These are phyloP conservation scores for Eimeria falciformis DNA, from an alignment of 169 alveolate genomes.

Conservation along the genomic window DNA sequence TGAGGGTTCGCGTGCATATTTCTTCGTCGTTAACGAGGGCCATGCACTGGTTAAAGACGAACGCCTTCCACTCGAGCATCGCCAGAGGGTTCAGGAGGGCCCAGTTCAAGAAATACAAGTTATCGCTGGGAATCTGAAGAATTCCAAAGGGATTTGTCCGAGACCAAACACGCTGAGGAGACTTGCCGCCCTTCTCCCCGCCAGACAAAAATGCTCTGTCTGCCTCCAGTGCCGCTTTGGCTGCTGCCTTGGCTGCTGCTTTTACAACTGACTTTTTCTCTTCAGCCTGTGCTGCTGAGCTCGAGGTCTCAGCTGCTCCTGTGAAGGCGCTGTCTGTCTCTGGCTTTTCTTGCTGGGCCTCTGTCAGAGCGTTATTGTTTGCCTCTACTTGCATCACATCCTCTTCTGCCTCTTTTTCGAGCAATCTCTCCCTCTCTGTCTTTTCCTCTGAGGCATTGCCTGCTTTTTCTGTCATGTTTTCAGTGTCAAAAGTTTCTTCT, in stretches of 20 bases:
- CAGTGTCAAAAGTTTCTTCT: too few species aligned
- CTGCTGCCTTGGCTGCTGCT: not conserved
- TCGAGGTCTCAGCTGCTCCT: not conserved
- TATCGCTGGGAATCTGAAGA: not conserved
- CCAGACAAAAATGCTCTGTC: too few species aligned
- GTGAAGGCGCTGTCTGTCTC: too few species aligned
- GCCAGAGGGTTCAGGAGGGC: not conserved
- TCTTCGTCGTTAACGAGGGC: not conserved
- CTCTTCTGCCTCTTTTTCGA: too few species aligned
- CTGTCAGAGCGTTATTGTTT: too few species aligned
- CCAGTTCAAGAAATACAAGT: slow-evolving; percentile 9
- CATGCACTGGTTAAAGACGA: slow-evolving; percentile 10
- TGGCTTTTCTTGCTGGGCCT: too few species aligned
- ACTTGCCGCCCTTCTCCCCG: not conserved
- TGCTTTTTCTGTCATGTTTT: too few species aligned
- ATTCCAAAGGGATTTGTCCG: not conserved
- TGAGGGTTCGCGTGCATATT: not conserved
- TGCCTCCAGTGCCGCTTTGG: not conserved
- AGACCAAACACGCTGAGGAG: not conserved
- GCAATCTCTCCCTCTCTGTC: not conserved
- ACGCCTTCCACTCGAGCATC: slow-evolving; percentile 27
- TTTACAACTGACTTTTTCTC: not conserved
- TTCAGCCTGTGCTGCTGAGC: not conserved
- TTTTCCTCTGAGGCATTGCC: too few species aligned
- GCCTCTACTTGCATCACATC: too few species aligned